Conservation (phyloP, 768 basidiomycete species). For the Naganishia onofrii region DNA sequence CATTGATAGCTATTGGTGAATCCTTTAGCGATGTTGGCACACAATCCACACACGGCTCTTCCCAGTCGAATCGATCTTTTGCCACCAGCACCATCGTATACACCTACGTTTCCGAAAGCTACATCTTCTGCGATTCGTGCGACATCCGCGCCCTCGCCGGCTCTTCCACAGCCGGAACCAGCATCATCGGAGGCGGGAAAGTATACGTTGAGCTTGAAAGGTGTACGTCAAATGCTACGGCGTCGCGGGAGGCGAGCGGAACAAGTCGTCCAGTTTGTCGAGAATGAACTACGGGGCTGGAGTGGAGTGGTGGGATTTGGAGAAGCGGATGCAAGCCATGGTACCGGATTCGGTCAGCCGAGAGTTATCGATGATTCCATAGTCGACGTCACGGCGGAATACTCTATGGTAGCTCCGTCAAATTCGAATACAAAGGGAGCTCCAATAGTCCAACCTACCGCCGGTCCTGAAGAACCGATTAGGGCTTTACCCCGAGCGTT, state of each 20-base stretch:
- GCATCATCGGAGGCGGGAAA: slow-evolving; percentile 44
- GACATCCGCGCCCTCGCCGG: slow-evolving; percentile 22
- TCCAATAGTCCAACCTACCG: slow-evolving; percentile 8
- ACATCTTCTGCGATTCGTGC: slow-evolving; percentile 25
- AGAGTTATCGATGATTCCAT: slow-evolving; percentile 23
- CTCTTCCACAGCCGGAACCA: slow-evolving; percentile 35
- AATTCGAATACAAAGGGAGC: not conserved
- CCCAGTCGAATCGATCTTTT: slow-evolving; percentile 41
- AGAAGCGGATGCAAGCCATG: slow-evolving; percentile 3
- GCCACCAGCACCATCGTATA: slow-evolving; percentile 37
- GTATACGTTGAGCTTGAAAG: slow-evolving; percentile 45
- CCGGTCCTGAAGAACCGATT: slow-evolving; percentile 21
- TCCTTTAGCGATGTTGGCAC: slow-evolving; percentile 38
- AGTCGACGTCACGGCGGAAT: slow-evolving; percentile 15
- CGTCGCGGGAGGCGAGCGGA: slow-evolving; percentile 45
- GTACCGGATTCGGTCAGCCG: slow-evolving; percentile 28
- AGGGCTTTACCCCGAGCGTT: slow-evolving; percentile 18
- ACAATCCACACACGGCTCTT: slow-evolving; percentile 45
- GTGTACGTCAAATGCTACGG: slow-evolving; percentile 42
- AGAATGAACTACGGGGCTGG: slow-evolving; percentile 43
- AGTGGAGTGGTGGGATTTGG: slow-evolving; percentile 13
- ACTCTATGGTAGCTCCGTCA: not conserved
- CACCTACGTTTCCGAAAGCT: slow-evolving; percentile 38
- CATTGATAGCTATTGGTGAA: not conserved
- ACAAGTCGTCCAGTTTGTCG: slow-evolving; percentile 38